These are phyloP conservation scores for Cyberlindnera amylophila DNA, from an alignment of 805 yeast genomes.

Conservation along the genomic window DNA sequence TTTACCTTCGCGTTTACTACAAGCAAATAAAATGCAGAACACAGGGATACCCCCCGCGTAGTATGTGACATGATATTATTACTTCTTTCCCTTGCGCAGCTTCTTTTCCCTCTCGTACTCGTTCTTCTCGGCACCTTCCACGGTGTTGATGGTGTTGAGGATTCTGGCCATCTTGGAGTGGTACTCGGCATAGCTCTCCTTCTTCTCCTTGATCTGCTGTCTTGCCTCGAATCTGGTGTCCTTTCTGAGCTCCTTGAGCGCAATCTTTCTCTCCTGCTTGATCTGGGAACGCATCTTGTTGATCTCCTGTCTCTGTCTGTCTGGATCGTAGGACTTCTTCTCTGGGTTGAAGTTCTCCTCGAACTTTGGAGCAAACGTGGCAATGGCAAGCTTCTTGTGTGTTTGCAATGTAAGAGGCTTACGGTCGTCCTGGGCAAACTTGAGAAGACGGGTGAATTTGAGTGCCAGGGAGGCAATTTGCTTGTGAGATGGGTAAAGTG, in stretches of 20 bases:
- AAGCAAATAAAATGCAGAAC: background rate
- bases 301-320: constrained; percentile 76
- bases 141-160: constrained; percentile 82
- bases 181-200: constrained; percentile 68
- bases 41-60: background rate
- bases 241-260: constrained; percentile 84
- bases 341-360: constrained; percentile 97
- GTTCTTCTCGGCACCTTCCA: constrained; percentile 93
- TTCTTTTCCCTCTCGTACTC: constrained; percentile 84
- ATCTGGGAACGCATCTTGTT: constrained; percentile 77
- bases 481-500: constrained; percentile 33
- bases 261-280: constrained; percentile 88
- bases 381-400: constrained; percentile 81
- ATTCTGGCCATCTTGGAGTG: constrained; percentile 88
- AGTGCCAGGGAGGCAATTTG: constrained; percentile 34
- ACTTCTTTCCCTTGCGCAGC: constrained; percentile 48
- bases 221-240: constrained; percentile 85
- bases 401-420: constrained; percentile 75
- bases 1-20: too few relatives aligned
- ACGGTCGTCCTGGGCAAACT: constrained; percentile 47
- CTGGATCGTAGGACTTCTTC: constrained; percentile 84
- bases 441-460: constrained; percentile 46
- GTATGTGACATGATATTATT: background rate
- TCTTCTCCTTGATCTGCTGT: constrained; percentile 76
- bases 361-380: constrained; percentile 83